Base-by-base conservation (phyloP, 1,139 yeast genomes). In the Pichia sp. region DNA sequence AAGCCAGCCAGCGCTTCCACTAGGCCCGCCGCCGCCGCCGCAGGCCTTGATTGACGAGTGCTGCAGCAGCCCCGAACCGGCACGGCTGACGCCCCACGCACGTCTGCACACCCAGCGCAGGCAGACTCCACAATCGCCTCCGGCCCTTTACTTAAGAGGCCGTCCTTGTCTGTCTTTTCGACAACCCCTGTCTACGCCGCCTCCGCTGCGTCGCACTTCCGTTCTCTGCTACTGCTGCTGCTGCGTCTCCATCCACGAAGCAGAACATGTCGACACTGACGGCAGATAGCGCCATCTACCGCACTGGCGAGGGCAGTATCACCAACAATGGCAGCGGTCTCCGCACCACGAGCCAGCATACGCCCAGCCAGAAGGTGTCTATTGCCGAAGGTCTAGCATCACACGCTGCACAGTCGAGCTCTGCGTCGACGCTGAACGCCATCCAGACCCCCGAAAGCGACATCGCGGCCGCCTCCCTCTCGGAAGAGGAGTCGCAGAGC, bases 271-370 rank as follows among this genome's bases (percentile, higher is more conserved):
- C 54, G 2, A 16, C 54, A 19, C 32, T 54, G 41, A 41, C 57
- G 34, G 51, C 50, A 40, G 51, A 54, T 36, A 47, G 49, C 7
- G 15, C 38, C 29, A 11, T 15, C 8, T 45, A 41, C 34, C 29
- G 40, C 30, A 3, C 47, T 29, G 47, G 34, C 8, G 50, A 54
- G 15, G 54, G 52, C 42, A 48, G 53, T 50, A 36, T 47, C 26
- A 30, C 42, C 26, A n/a, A 23, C 26, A 23, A 23, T 23, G 26
- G 26, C 26, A 23, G 26, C 26, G 26, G 26, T 23, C 26, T 23
- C 26, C 26, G 26, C 26, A 23, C 26, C 26, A 23, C 26, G 26
- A 23, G n/a, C 11, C 40, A 51, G 4, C 42, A 32, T 41, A 49
- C 52, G 46, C 46, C 55, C 30, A 29, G 11, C 34, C 47, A 44